A percentile compares a stretch with the other conserved stretches of the same genome.
These are phyloP conservation scores for Dendrostoma leiphaemia DNA, from an alignment of 2,329 filamentous ascomycete species.

Conservation along the genomic window DNA sequence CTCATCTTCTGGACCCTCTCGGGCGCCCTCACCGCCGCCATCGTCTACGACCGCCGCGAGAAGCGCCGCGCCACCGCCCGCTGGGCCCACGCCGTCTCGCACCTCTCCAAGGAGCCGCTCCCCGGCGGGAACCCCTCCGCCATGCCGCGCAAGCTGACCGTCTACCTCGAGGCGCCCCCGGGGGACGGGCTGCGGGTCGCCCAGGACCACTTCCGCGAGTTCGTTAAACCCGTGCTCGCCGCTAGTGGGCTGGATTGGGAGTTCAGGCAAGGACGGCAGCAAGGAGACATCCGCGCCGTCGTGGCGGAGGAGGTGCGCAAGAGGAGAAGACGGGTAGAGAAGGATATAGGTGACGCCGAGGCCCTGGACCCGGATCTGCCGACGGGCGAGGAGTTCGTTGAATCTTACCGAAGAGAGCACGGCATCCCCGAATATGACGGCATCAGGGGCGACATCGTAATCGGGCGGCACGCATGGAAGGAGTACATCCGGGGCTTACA, in stretches of 20 bases:
- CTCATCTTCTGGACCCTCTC: conserved; percentile 87
- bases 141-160: conserved; percentile 78
- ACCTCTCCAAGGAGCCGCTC: conserved; percentile 77
- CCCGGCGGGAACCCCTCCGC: conserved; percentile 52
- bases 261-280: conserved; percentile 84
- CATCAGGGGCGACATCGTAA: conserved; percentile 77
- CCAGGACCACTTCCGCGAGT: conserved; percentile 95
- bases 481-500: conserved; percentile 92
- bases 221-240: conserved; percentile 88
- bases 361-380: conserved; percentile 44
- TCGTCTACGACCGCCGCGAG: conserved; percentile 90
- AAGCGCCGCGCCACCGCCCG: conserved; percentile 82
- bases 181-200: conserved; percentile 79
- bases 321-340: conserved; percentile 58
- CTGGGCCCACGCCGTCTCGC: conserved; percentile 83
- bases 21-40: conserved; percentile 72
- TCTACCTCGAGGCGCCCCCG: conserved; percentile 83
- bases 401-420: conserved; percentile 61
- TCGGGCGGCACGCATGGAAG: conserved; percentile 94
- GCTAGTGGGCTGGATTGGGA: conserved; percentile 93
- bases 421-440: conserved; percentile 72
- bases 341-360: conserved; percentile 33
- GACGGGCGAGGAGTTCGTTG: conserved; percentile 59
- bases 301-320: conserved; percentile 84
- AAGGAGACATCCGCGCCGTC: conserved; percentile 88